A percentile compares a stretch with the other conserved stretches of the same genome.
Conservation (phyloP, 768 basidiomycete species). For the Agaricus subrufescens region DNA sequence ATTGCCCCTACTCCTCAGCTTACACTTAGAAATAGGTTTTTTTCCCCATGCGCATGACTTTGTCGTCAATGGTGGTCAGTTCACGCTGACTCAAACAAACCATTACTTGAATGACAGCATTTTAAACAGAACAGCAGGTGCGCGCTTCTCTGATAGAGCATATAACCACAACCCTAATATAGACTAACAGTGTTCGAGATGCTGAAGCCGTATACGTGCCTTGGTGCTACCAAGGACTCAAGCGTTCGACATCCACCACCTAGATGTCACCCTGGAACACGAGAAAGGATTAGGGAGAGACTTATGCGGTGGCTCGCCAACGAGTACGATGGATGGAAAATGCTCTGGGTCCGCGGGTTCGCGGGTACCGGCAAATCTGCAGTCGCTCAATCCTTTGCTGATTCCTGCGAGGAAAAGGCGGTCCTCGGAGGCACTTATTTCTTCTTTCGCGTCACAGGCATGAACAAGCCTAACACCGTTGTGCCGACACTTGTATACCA, state of each 20-base stretch:
- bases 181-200: neutral
- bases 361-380: conserved; percentile 11
- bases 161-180: no score
- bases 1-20: no score
- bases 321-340: neutral
- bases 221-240: neutral
- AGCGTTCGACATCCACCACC: neutral
- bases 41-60: no score
- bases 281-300: neutral
- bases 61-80: no score
- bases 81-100: no score
- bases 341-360: conserved; percentile 6
- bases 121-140: no score
- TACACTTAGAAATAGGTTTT: no score
- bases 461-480: neutral
- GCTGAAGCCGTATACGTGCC: neutral
- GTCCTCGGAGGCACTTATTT: conserved; percentile 1
- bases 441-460: neutral
- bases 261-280: neutral
- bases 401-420: neutral
- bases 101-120: no score
- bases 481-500: conserved; percentile 3
- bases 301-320: neutral
- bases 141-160: no score
- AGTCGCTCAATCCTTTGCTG: conserved; percentile 3